Conservation (phyloP, 768 basidiomycete genomes). For the Brasilioporus rufonigricans region DNA sequence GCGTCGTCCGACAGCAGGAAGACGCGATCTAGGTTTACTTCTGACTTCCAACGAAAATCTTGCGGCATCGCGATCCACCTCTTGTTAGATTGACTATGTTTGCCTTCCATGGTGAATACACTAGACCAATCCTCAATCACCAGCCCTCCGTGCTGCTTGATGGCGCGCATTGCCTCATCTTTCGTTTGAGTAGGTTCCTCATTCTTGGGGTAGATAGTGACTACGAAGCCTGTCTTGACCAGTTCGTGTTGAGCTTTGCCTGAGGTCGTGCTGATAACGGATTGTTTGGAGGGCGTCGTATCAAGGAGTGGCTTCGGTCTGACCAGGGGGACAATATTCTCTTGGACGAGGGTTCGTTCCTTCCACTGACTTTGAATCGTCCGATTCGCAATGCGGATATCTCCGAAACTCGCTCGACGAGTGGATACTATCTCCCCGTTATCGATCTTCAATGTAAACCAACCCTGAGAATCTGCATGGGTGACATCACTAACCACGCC, state of each 20-base stretch:
- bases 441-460: slow-evolving; percentile 40
- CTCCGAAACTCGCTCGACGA: slow-evolving; percentile 31
- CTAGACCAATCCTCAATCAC: slow-evolving; percentile 63
- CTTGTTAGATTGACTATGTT: slow-evolving; percentile 39
- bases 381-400: slow-evolving; percentile 51
- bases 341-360: slow-evolving; percentile 44
- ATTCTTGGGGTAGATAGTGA: slow-evolving; percentile 47
- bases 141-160: slow-evolving; percentile 51
- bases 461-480: slow-evolving; percentile 27
- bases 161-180: slow-evolving; percentile 39
- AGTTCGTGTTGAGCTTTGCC: slow-evolving; percentile 38
- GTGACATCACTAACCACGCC: slow-evolving; percentile 34
- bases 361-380: slow-evolving; percentile 52
- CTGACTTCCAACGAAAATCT: slow-evolving; percentile 45
- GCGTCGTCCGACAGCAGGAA: slow-evolving; percentile 68
- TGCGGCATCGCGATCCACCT: slow-evolving; percentile 52
- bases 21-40: slow-evolving; percentile 42
- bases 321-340: slow-evolving; percentile 42
- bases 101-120: slow-evolving; percentile 57
- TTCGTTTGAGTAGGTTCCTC: slow-evolving; percentile 40
- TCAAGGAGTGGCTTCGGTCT: slow-evolving; percentile 34
- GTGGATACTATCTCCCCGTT: slow-evolving; percentile 30
- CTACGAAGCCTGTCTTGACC: slow-evolving; percentile 53
- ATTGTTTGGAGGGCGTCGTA: slow-evolving; percentile 51
- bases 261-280: slow-evolving; percentile 38